Base-by-base conservation (phyloP, 1,284 basidiomycete species). In the Microbotryum lychnidis-dioicae region DNA sequence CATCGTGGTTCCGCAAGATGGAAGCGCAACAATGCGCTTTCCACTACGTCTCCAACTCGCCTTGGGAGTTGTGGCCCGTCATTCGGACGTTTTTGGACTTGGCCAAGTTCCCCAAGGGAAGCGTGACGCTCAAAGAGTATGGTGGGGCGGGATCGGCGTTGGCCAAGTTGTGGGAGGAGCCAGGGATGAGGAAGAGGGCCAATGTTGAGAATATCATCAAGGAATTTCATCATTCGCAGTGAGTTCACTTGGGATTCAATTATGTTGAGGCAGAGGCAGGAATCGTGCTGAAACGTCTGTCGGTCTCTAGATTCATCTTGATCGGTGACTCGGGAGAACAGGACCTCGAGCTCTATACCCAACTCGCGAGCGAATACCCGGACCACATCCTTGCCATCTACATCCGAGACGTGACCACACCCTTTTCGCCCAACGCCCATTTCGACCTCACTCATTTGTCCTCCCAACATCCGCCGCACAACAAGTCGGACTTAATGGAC, bases 251-350 rank as follows among this genome's bases (percentile, higher is more conserved):
- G 27, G 14, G 0, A 20, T 18, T 31, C 27, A 7, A 23, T 44
- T 1, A 20, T 18, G 14, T 2, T 14, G 3, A 6, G 14, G 27
- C 9, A 51, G 3, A 6, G 14, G 27, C 9, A 51, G 27, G 16
- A 25, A 18, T 31, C 14, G 16, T 57, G 29, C 42, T 23, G 20
- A 47, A 29, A 57, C 31, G 27, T 50, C 50, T 59, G 37, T 44
- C 82, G 1, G 1, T 78, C 83, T 83, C 86, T 3, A 79, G 77
- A 23, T 94, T 96, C 75, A 77, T 96, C 70, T 81, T 93, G 53
- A 79, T 94, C 29, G 91, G 91, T 9, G 91, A 94, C 74, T 83
- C 84, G 0, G 90, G 89, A 44, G 91, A 93, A 73, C 89, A 91
- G 70, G 91, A 93, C 75, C 77, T 93, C 47, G 89, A 92, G 73